Percentiles rank a stretch among this genome's conserved stretches.
These are phyloP conservation scores for Cytospora mali DNA, from an alignment of 2,329 filamentous ascomycete species.

Conservation along the genomic window DNA sequence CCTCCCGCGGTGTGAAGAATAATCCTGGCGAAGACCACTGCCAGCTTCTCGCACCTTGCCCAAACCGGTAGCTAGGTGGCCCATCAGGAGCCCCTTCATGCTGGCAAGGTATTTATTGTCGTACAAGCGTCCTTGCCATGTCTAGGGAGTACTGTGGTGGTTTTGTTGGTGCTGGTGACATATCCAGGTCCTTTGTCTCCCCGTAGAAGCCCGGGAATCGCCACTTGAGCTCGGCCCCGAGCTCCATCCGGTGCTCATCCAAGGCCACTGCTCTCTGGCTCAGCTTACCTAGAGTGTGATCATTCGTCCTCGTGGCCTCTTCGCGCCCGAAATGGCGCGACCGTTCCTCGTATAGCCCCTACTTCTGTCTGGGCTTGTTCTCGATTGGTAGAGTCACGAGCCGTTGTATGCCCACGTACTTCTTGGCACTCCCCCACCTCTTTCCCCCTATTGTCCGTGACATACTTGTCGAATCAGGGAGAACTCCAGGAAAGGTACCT, in stretches of 20 bases:
- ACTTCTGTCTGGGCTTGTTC: constrained; percentile 35
- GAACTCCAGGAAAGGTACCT: too few species aligned
- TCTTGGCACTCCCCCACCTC: constrained; percentile 43
- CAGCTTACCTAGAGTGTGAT: constrained; percentile 43
- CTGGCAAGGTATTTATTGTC: constrained; percentile 30
- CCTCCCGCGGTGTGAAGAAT: constrained; percentile 22
- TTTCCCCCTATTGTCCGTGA: constrained; percentile 49
- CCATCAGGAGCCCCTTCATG: constrained; percentile 37
- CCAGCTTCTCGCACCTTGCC: constrained; percentile 39
- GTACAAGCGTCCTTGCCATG: constrained; percentile 20
- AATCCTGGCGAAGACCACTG: constrained; percentile 11
- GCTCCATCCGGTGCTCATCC: constrained; percentile 48
- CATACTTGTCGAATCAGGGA: constrained; percentile 55
- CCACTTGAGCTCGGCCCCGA: constrained; percentile 53
- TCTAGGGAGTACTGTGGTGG: constrained; percentile 16
- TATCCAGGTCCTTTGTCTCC: constrained; percentile 45
- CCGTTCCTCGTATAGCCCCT: constrained; percentile 49
- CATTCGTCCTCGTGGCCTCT: constrained; percentile 42
- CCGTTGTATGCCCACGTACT: constrained; percentile 44
- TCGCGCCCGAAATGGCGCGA: constrained; percentile 48
- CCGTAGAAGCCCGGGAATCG: constrained; percentile 49
- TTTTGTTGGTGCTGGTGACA: constrained; percentile 18
- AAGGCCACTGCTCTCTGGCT: constrained; percentile 46
- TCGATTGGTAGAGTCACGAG: constrained; percentile 39
- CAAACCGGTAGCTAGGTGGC: constrained; percentile 37